phyloP scores from a whole-genome alignment of 495 filamentous ascomycete genomes.

The Podospora sp. region DNA sequence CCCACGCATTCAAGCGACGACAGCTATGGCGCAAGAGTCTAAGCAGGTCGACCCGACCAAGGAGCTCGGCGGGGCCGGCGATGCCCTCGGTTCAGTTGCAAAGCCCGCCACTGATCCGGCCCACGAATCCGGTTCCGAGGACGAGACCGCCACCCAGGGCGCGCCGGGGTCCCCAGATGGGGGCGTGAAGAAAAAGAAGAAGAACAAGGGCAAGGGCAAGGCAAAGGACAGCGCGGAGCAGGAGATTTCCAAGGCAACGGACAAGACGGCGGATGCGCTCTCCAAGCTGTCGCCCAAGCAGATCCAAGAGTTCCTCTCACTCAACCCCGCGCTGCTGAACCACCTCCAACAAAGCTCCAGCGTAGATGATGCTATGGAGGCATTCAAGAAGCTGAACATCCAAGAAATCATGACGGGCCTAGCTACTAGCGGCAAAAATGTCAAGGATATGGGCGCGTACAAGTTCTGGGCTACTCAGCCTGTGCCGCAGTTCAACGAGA shows the following conservation, averaged over 20 bases:
- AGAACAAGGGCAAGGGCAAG: slow-evolving; percentile 49
- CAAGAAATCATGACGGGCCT: slow-evolving; percentile 83
- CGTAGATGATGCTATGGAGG: slow-evolving; percentile 23
- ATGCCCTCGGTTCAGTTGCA: slow-evolving; percentile 21
- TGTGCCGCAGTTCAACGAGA: slow-evolving; percentile 77
- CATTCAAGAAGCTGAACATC: slow-evolving; percentile 70
- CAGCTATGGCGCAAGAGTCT: slow-evolving; percentile 53
- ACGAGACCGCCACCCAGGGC: slow-evolving; percentile 42
- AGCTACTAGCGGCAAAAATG: slow-evolving; percentile 74
- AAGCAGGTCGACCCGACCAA: slow-evolving; percentile 46
- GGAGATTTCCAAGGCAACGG: slow-evolving; percentile 19
- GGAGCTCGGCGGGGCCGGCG: slow-evolving; percentile 16
- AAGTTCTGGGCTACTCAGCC: slow-evolving; percentile 99
- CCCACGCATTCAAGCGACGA: not conserved
- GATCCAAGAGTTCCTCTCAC: not conserved
- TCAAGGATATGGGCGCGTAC: slow-evolving; percentile 93
- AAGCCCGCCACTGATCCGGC: slow-evolving; percentile 23
- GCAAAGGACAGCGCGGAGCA: slow-evolving; percentile 35
- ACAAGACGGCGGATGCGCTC: not conserved
- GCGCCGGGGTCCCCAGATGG: slow-evolving; percentile 34
- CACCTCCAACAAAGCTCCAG: not conserved
- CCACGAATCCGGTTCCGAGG: slow-evolving; percentile 40
- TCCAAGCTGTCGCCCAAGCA: not conserved
- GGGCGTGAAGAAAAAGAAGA: slow-evolving; percentile 56
- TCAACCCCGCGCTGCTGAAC: not conserved